Percentiles rank a stretch among this genome's conserved stretches.
Evolutionary conservation across 2,329 filamentous ascomycete species (phyloP).

Genomic region (Laburnicola sp.): DNA sequence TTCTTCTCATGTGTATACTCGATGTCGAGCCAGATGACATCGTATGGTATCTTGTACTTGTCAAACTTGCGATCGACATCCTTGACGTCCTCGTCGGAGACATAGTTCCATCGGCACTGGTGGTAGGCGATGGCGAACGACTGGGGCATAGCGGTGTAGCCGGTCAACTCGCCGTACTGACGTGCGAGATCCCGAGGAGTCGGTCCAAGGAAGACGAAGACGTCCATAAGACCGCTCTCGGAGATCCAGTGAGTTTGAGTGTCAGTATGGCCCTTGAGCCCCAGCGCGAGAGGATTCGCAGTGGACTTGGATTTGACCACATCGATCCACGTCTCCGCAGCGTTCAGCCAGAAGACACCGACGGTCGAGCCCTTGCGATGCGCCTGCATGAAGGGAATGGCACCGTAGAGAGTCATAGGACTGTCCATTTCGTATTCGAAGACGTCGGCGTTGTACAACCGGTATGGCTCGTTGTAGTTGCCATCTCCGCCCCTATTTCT

Average conservation of each 20-base stretch:
- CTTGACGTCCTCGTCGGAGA: constrained; percentile 94
- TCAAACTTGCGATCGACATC: constrained; percentile 97
- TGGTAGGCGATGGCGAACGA: constrained; percentile 93
- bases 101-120: constrained; percentile 98
- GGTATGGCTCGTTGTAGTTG: constrained; percentile 85
- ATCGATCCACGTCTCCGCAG: constrained; percentile 96
- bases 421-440: constrained; percentile 98
- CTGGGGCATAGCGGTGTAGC: constrained; percentile 86
- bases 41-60: constrained; percentile 92
- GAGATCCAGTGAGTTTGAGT: constrained; percentile 98
- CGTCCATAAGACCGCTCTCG: constrained; percentile 83
- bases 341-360: constrained; percentile 96
- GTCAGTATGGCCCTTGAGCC: constrained; percentile 67
- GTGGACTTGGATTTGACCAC: constrained; percentile 77
- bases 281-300: constrained; percentile 76
- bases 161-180: constrained; percentile 86
- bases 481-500: constrained; percentile 71
- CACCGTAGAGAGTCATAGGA: constrained; percentile 97
- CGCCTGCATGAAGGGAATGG: constrained; percentile 97
- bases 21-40: constrained; percentile 98
- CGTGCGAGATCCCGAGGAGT: constrained; percentile 79
- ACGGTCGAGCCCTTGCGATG: constrained; percentile 92
- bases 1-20: constrained; percentile 97
- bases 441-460: constrained; percentile 93
- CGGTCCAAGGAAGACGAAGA: constrained; percentile 93